Percentiles rank a stretch among this genome's conserved stretches.
These are phyloP conservation scores for Panellus pusillus DNA, from an alignment of 768 basidiomycete species.

Conservation along the genomic window DNA sequence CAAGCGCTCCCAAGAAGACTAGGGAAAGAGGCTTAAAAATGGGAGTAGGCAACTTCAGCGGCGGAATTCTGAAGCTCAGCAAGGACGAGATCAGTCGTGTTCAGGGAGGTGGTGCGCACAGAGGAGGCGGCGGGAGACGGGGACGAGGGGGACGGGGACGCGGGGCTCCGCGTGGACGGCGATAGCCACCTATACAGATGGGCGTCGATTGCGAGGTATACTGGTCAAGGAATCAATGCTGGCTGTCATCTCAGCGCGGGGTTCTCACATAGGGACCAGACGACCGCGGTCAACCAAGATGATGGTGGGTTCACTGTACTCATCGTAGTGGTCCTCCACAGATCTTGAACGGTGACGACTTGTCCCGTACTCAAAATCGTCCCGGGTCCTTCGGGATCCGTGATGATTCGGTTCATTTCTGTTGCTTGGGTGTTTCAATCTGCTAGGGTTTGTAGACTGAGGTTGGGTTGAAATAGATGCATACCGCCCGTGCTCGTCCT, in stretches of 20 bases:
- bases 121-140: slow-evolving; percentile 24
- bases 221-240: slow-evolving; percentile 5
- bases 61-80: slow-evolving; percentile 67
- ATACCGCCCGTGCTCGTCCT: slow-evolving; percentile 60
- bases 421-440: not conserved
- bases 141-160: slow-evolving; percentile 25
- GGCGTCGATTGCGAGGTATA: not conserved
- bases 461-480: not conserved
- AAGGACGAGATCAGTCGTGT: slow-evolving; percentile 53
- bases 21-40: slow-evolving; percentile 68
- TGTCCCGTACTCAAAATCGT: not conserved
- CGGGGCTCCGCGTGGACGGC: slow-evolving; percentile 20
- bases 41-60: slow-evolving; percentile 77
- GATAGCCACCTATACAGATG: not conserved
- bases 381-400: not conserved
- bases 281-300: slow-evolving; percentile 23
- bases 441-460: too few species aligned
- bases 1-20: slow-evolving; percentile 37
- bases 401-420: not conserved
- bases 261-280: slow-evolving; percentile 20
- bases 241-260: not conserved
- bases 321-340: not conserved
- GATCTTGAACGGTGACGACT: slow-evolving; percentile 5
- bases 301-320: slow-evolving; percentile 12
- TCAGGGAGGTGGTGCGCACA: slow-evolving; percentile 27